Percentiles rank a stretch among this genome's conserved stretches.
phyloP scores from a whole-genome alignment of 495 filamentous ascomycete species.

The Neurospora pannonica region DNA sequence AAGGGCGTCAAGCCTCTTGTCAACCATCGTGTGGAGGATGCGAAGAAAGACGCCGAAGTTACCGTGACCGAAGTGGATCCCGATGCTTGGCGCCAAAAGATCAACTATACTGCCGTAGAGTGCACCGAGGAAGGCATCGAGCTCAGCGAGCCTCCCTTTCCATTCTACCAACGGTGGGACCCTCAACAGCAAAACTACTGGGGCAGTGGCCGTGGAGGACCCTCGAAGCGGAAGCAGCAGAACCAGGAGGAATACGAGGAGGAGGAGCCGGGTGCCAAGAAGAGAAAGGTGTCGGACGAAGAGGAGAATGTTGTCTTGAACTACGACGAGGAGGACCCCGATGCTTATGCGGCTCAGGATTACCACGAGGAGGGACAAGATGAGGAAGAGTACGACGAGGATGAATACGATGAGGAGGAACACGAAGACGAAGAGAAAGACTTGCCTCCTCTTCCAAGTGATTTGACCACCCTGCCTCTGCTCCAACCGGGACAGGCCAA shows the following conservation, averaged over 20 bases:
- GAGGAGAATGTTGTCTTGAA: slow-evolving; percentile 31
- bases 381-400: slow-evolving; percentile 32
- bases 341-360: slow-evolving; percentile 21
- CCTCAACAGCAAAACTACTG: slow-evolving; percentile 47
- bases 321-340: slow-evolving; percentile 40
- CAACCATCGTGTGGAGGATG: slow-evolving; percentile 11
- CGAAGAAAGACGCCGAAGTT: not conserved
- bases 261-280: slow-evolving; percentile 34
- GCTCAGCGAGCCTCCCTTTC: slow-evolving; percentile 75
- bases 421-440: slow-evolving; percentile 41
- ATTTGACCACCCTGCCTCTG: slow-evolving; percentile 45
- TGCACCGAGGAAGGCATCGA: slow-evolving; percentile 66
- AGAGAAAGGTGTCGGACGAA: slow-evolving; percentile 32
- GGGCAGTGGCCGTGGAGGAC: slow-evolving; percentile 26
- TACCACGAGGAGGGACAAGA: slow-evolving; percentile 14
- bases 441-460: slow-evolving; percentile 56
- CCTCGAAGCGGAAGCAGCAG: slow-evolving; percentile 30
- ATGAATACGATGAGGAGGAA: slow-evolving; percentile 17
- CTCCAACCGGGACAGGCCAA: slow-evolving; percentile 45
- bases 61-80: slow-evolving; percentile 20
- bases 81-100: slow-evolving; percentile 62
- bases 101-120: slow-evolving; percentile 67
- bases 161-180: slow-evolving; percentile 86
- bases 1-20: slow-evolving; percentile 23
- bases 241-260: slow-evolving; percentile 28